Percentiles rank a stretch among this genome's conserved stretches.
These are phyloP conservation scores for Hyaloraphidium curvatum DNA, from an alignment of 192 early-diverging fungal species.

Conservation along the genomic window DNA sequence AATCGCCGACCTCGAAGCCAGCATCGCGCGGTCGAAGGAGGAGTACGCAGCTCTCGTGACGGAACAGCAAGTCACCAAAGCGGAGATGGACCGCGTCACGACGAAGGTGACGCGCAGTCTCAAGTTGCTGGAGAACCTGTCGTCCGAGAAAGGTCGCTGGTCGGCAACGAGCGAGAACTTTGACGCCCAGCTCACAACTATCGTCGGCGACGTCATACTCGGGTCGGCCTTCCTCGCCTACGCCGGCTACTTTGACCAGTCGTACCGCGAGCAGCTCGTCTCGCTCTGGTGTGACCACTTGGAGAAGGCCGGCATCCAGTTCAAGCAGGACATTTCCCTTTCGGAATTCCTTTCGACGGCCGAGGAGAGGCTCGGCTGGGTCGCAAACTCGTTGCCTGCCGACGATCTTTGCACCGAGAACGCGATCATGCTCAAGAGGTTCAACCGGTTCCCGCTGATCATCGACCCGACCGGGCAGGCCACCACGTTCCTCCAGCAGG, in stretches of 20 bases:
- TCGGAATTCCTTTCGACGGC: slow-evolving; percentile 79
- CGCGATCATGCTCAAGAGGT: slow-evolving; percentile 87
- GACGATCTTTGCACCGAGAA: slow-evolving; percentile 95
- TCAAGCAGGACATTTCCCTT: slow-evolving; percentile 60
- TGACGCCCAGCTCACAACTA: slow-evolving; percentile 89
- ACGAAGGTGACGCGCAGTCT: slow-evolving; percentile 81
- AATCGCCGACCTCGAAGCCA: slow-evolving; percentile 66
- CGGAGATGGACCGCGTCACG: slow-evolving; percentile 84
- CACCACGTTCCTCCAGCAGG: slow-evolving; percentile 62
- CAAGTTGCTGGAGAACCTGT: slow-evolving; percentile 66
- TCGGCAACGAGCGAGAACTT: slow-evolving; percentile 72
- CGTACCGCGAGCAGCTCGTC: slow-evolving; percentile 65
- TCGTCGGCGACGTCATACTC: slow-evolving; percentile 89
- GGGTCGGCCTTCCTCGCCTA: slow-evolving; percentile 91
- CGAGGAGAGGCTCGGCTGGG: slow-evolving; percentile 84
- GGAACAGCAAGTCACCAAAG: slow-evolving; percentile 73
- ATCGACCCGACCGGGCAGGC: slow-evolving; percentile 97
- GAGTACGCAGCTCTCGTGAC: slow-evolving; percentile 94
- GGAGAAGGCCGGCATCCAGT: slow-evolving; percentile 39
- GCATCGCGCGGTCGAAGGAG: slow-evolving; percentile 82
- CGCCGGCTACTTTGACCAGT: slow-evolving; percentile 95
- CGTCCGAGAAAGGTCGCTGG: slow-evolving; percentile 88
- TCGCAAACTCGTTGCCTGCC: slow-evolving; percentile 55
- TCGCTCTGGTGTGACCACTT: slow-evolving; percentile 62
- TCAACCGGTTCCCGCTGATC: slow-evolving; percentile 90